phyloP scores from a whole-genome alignment of 2,329 filamentous ascomycete species.

The Fusarium secorum region DNA sequence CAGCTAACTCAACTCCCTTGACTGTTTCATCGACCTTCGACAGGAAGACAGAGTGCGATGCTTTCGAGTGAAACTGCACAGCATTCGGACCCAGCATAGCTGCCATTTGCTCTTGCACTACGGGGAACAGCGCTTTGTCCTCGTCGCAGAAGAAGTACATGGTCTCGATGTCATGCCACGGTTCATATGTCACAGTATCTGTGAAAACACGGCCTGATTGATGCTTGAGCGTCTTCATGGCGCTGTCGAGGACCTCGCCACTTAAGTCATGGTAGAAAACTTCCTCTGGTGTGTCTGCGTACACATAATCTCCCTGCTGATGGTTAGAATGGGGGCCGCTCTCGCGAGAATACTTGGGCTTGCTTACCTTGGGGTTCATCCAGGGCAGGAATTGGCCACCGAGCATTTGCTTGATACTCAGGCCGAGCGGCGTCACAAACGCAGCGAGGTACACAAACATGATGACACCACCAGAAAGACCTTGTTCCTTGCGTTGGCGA shows the following conservation, averaged over 20 bases:
- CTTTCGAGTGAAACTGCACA: neutral
- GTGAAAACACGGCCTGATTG: conserved; percentile 30
- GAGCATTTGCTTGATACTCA: conserved; percentile 39
- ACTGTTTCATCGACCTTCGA: conserved; percentile 22
- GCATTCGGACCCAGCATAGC: conserved; percentile 3
- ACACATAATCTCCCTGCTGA: conserved; percentile 18
- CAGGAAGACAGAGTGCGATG: conserved; percentile 29
- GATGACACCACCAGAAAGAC: conserved; percentile 50
- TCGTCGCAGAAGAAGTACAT: conserved; percentile 39
- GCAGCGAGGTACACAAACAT: conserved; percentile 48
- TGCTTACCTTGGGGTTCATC: conserved; percentile 40
- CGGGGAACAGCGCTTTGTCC: conserved; percentile 36
- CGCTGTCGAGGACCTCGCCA: conserved; percentile 7
- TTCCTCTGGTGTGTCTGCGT: conserved; percentile 9
- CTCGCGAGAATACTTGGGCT: fast-evolving
- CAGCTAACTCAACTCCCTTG: conserved; percentile 26
- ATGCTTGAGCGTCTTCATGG: conserved; percentile 17
- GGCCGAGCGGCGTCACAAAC: conserved; percentile 44
- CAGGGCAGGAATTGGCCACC: conserved; percentile 40
- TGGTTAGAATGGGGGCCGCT: neutral
- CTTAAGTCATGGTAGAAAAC: conserved; percentile 42
- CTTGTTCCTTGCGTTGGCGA: conserved; percentile 43
- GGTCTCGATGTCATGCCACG: conserved; percentile 42
- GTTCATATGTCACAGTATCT: conserved; percentile 36
- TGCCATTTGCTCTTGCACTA: conserved; percentile 36